These are phyloP conservation scores for Hyphodiscus sp. DNA, from an alignment of 2,329 filamentous ascomycete species.

Conservation along the genomic window DNA sequence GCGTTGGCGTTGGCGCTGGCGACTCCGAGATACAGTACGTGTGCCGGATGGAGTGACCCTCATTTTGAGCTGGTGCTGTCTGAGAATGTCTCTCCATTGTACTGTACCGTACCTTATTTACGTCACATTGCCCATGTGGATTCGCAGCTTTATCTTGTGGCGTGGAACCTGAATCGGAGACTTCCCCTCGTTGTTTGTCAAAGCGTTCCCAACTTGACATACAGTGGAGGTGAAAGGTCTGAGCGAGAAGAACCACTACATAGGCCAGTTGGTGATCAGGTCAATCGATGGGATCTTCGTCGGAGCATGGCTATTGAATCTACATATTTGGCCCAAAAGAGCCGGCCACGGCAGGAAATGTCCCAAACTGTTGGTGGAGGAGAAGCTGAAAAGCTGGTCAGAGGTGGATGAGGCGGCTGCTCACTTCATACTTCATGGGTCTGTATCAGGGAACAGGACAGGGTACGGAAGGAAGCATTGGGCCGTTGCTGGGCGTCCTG, in stretches of 20 bases:
- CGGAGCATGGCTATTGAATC: neutral
- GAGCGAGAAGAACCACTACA: neutral
- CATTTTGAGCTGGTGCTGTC: neutral
- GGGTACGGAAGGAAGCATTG: slow-evolving; percentile 10
- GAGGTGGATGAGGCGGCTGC: neutral
- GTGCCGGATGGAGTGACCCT: neutral
- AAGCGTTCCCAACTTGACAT: slow-evolving; percentile 5
- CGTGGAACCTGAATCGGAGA: neutral
- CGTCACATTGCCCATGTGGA: neutral
- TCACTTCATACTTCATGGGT: slow-evolving; percentile 2
- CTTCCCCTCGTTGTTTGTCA: slow-evolving; percentile 1
- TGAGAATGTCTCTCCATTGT: neutral
- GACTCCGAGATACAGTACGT: no score
- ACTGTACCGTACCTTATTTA: neutral
- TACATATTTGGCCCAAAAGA: no score
- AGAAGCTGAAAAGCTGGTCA: neutral
- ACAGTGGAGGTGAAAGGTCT: neutral
- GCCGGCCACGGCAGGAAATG: neutral
- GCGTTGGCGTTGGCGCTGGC: no score
- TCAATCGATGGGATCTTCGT: no score
- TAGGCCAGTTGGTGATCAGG: no score
- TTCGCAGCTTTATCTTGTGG: neutral
- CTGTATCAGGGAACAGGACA: slow-evolving; percentile 12
- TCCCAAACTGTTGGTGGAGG: neutral
- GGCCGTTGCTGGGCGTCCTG: slow-evolving; percentile 7